These are phyloP conservation scores for Casuarina glauca DNA, from an alignment of 306 rosid species.

Conservation along the genomic window DNA sequence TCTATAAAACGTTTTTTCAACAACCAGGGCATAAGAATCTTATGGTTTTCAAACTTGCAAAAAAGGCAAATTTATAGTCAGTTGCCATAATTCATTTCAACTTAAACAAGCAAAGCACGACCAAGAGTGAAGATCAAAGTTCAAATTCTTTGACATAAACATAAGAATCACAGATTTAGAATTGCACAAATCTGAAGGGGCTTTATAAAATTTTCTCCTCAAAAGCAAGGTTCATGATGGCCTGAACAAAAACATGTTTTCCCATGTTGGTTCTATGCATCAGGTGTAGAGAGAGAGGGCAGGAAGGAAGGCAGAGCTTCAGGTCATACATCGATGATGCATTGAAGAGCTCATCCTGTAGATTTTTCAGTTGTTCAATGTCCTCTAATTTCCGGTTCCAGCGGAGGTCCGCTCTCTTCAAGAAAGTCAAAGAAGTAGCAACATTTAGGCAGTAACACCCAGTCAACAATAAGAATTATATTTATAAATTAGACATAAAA, in stretches of 20 bases:
- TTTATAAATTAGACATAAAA: not conserved
- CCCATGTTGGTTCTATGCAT: not conserved
- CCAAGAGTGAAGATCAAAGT: slow-evolving; percentile 8
- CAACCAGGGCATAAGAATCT: not conserved
- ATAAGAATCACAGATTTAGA: not conserved
- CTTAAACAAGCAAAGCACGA: slow-evolving; percentile 13
- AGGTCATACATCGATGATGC: slow-evolving; percentile 71
- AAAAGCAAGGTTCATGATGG: not conserved
- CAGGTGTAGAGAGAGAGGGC: not conserved
- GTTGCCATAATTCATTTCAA: not conserved
- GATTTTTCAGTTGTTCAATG: slow-evolving; percentile 63
- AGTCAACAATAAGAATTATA: slow-evolving; percentile 4
- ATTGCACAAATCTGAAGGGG: not conserved
- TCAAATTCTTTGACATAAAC: not conserved
- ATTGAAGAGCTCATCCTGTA: slow-evolving; percentile 78
- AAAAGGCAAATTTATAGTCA: not conserved
- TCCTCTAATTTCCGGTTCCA: slow-evolving; percentile 79
- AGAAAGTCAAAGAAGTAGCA: slow-evolving; percentile 29
- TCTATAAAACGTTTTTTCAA: not conserved
- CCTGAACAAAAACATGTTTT: not conserved
- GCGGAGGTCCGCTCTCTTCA: slow-evolving; percentile 85
- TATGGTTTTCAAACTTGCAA: not conserved
- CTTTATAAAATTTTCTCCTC: not conserved
- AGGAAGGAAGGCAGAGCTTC: slow-evolving; percentile 2
- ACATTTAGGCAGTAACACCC: slow-evolving; percentile 18